Evolutionary conservation across 345 rosid species (phyloP).

Genomic region (Aquilaria sinensis): DNA sequence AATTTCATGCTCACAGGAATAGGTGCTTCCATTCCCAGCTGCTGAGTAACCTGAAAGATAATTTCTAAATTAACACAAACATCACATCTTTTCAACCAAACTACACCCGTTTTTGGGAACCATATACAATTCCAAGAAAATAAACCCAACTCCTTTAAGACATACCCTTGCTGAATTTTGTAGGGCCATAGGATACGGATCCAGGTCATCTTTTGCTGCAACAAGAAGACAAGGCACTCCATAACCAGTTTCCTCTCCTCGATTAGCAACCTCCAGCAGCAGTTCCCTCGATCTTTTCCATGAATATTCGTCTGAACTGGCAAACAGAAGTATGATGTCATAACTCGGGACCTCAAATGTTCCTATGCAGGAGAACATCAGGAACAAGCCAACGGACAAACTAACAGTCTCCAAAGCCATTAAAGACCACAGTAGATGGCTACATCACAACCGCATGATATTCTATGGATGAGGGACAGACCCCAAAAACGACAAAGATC

Average conservation of each 20-base stretch:
- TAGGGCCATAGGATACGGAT: slow-evolving; percentile 43
- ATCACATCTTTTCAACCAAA: not conserved
- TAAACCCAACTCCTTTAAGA: slow-evolving; percentile 5
- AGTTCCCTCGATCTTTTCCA: slow-evolving; percentile 71
- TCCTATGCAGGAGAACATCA: not conserved
- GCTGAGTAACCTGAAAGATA: slow-evolving; percentile 50
- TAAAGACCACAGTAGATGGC: not conserved
- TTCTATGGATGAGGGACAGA: not conserved
- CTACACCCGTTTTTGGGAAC: not conserved
- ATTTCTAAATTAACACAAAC: not conserved
- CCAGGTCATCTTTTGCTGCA: slow-evolving; percentile 75
- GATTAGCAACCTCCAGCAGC: slow-evolving; percentile 59
- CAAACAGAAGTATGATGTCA: slow-evolving; percentile 17
- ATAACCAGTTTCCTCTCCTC: slow-evolving; percentile 57
- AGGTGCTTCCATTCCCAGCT: slow-evolving; percentile 63
- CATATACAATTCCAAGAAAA: slow-evolving; percentile 2
- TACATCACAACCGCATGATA: slow-evolving; percentile 4
- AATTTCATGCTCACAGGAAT: slow-evolving; percentile 45
- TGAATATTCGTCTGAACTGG: slow-evolving; percentile 69
- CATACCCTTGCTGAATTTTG: slow-evolving; percentile 55
- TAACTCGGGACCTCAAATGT: not conserved
- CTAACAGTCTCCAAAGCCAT: not conserved
- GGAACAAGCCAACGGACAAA: not conserved
- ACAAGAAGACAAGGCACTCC: slow-evolving; percentile 68
- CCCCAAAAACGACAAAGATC: not conserved